Conservation (phyloP, 177 flowering plant genomes). For the Vitis hybrid region DNA sequence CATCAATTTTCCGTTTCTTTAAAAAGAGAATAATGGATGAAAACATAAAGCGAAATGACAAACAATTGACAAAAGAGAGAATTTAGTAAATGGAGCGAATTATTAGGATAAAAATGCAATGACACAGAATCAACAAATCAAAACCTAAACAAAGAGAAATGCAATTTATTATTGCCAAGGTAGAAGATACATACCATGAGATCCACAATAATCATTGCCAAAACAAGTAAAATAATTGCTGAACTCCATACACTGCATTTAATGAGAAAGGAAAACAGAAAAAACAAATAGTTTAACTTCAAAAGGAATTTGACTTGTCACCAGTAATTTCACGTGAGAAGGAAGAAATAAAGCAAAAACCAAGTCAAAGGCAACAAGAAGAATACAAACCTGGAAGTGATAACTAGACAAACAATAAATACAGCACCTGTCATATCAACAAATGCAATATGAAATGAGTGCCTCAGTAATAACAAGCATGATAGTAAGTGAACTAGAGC, state of each 20-base stretch:
- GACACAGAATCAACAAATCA: background rate
- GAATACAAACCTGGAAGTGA: conserved; percentile 77
- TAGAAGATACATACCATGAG: conserved; percentile 59
- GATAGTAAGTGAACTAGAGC: background rate
- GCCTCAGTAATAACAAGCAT: background rate
- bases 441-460: conserved; percentile 4
- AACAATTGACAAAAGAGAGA: background rate
- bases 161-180: background rate
- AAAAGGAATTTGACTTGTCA: background rate
- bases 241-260: conserved; percentile 85
- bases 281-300: background rate
- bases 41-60: background rate
- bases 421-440: conserved; percentile 70
- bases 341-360: background rate
- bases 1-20: background rate
- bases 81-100: background rate
- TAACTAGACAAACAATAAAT: conserved; percentile 76
- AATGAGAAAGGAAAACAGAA: conserved; percentile 5
- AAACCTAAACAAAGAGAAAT: background rate
- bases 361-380: conserved; percentile 3
- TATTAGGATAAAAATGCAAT: background rate
- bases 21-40: background rate
- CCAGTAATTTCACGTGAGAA: background rate
- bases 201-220: conserved; percentile 89
- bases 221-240: conserved; percentile 70